A percentile compares a stretch with the other conserved stretches of the same genome.
phyloP scores from a whole-genome alignment of 306 rosid species.

The Betula pendula region DNA sequence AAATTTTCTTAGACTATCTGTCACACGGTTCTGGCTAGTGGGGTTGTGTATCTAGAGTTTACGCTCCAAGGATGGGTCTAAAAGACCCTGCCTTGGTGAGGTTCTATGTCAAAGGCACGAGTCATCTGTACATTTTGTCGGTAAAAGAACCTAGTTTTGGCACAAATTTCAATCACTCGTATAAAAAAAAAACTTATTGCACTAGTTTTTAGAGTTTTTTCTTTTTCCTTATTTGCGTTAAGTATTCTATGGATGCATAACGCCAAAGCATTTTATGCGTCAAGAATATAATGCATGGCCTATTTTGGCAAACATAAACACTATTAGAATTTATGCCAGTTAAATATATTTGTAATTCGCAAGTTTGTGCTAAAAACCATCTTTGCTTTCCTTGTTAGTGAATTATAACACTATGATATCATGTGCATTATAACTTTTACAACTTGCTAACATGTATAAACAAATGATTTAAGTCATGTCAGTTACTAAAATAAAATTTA shows the following conservation, averaged over 20 bases:
- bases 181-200: neutral
- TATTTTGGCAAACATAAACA: neutral
- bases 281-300: neutral
- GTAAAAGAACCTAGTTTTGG: constrained; percentile 9
- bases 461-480: no score
- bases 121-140: constrained; percentile 10
- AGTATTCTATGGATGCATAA: neutral
- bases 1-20: no score
- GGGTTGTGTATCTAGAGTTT: no score
- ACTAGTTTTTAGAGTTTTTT: neutral
- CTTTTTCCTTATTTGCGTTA: neutral
- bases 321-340: neutral
- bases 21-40: no score
- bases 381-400: constrained; percentile 6
- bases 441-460: no score
- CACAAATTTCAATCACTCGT: neutral
- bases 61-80: no score
- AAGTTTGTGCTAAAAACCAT: neutral
- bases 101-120: no score
- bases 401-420: neutral
- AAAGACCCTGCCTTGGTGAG: no score
- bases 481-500: no score
- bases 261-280: neutral
- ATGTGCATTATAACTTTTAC: neutral
- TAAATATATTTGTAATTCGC: neutral